phyloP scores from a whole-genome alignment of 2,329 filamentous ascomycete species.

The Passalora sequoiae region DNA sequence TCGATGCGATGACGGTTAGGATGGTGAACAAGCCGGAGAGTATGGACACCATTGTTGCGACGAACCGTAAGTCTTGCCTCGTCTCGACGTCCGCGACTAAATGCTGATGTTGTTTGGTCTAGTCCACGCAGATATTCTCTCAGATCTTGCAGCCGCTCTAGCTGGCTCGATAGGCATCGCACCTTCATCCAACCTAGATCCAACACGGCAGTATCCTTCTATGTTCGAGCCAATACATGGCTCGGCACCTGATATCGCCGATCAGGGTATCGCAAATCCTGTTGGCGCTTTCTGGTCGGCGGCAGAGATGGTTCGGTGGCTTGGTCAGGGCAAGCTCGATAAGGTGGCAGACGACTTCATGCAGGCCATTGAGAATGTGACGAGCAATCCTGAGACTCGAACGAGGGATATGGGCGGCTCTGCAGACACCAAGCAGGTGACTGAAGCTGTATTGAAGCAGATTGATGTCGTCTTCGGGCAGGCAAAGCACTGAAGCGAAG shows the following conservation, averaged over 20 bases:
- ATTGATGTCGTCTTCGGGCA: conserved; percentile 42
- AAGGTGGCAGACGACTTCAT: conserved; percentile 54
- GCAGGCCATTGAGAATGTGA: conserved; percentile 57
- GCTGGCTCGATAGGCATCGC: conserved; percentile 69
- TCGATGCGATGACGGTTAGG: conserved; percentile 47
- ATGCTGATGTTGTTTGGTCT: conserved; percentile 6
- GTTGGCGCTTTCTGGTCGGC: conserved; percentile 65
- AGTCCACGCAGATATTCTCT: conserved; percentile 45
- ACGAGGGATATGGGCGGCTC: conserved; percentile 58
- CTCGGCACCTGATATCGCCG: conserved; percentile 51
- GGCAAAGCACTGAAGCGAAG: conserved; percentile 18
- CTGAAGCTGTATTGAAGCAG: conserved; percentile 52
- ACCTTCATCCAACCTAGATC: conserved; percentile 65
- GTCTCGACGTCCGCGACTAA: background rate
- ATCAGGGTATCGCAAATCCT: conserved; percentile 59
- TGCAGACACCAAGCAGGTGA: conserved; percentile 54
- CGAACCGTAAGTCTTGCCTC: conserved; percentile 43
- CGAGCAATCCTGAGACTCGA: conserved; percentile 46
- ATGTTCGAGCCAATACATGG: conserved; percentile 59
- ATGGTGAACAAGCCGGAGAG: conserved; percentile 45
- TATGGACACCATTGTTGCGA: conserved; percentile 46
- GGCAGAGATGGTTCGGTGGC: conserved; percentile 61
- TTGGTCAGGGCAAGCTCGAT: conserved; percentile 49
- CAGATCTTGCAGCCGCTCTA: conserved; percentile 64
- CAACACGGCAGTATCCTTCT: conserved; percentile 54